A percentile compares a stretch with the other conserved stretches of the same genome.
Evolutionary conservation across 2,329 filamentous ascomycete species (phyloP).

Genomic region (Phialocephala sp.): DNA sequence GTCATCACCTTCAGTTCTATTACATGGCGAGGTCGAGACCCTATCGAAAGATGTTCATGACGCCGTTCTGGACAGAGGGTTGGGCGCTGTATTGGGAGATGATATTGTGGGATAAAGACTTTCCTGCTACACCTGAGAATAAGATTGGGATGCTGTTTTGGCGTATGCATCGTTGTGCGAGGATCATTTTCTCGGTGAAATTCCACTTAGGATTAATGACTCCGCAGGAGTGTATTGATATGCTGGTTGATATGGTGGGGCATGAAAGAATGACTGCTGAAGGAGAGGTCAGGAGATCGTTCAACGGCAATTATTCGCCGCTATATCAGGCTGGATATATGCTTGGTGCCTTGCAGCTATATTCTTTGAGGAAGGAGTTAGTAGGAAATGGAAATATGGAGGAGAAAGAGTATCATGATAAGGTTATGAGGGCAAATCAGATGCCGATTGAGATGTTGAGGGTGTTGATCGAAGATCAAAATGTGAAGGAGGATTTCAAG

Average conservation of each 20-base stretch:
- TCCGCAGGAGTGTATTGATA: constrained; percentile 59
- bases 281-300: constrained; percentile 62
- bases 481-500: constrained; percentile 51
- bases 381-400: constrained; percentile 46
- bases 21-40: constrained; percentile 53
- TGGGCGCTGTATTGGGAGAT: constrained; percentile 69
- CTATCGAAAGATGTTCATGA: constrained; percentile 59
- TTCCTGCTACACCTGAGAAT: constrained; percentile 56
- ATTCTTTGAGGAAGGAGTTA: constrained; percentile 55
- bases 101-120: constrained; percentile 60
- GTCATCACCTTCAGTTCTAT: constrained; percentile 60
- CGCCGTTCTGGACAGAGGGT: constrained; percentile 65
- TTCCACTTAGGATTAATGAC: constrained; percentile 62
- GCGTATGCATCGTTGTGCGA: constrained; percentile 66
- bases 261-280: constrained; percentile 65
- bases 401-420: constrained; percentile 63
- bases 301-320: constrained; percentile 61
- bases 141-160: constrained; percentile 64
- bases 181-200: constrained; percentile 62
- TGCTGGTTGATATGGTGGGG: constrained; percentile 60
- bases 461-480: constrained; percentile 51
- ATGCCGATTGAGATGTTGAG: constrained; percentile 62
- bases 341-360: constrained; percentile 62
- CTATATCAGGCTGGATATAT: constrained; percentile 66
- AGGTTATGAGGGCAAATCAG: constrained; percentile 54